Base-by-base conservation (phyloP, 1,139 yeast genomes). In the Yamadazyma spencermartinsiae region DNA sequence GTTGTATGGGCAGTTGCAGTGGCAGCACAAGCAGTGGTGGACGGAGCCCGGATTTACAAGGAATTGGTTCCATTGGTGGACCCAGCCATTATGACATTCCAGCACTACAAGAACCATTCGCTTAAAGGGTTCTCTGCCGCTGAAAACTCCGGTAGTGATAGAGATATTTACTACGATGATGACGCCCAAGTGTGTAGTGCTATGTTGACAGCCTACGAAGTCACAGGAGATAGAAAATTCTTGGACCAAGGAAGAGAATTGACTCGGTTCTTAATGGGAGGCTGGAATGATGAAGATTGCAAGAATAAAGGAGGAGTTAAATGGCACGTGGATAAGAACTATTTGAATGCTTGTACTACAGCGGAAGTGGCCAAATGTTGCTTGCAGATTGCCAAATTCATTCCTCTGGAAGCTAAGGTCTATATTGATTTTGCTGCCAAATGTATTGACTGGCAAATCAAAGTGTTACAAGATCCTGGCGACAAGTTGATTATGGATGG, bases 151-250 rank as follows among this genome's bases (percentile, higher is more conserved):
- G 74, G 76, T 26, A 76, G 74, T 35, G 83, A 81, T 56, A 65
- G 65, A 34, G 89, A 83, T 55, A 78, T 83, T 35, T 82, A 82
- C 56, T 82, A 80, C 49, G 90, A 83, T 55, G 90, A 83, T 52
- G 85, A 82, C 54, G 90, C 89, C 4, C 90, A 83, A 55, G 81
- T 82, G 12, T 83, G 86, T 14, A 72, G 82, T 49, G 84, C 84
- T 9, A 69, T 81, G 52, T 63, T 83, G 41, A 73, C 82, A 1
- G 86, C 87, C 1, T 83, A 79, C 52, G 88, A 82, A 51, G 87
- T 80, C 17, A 81, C 88, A 1, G 76, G 77, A 1, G 73, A 81
- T 46, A 64, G 63, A 48, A 62, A 63, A 36, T 79, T 66, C 52
- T 64, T 82, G 47, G 80, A 76, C 47, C 71, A 70, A 52, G 85